A percentile compares a stretch with the other conserved stretches of the same genome.
Conservation (phyloP, 768 basidiomycete genomes). For the Rhodotorula sphaerocarpa region DNA sequence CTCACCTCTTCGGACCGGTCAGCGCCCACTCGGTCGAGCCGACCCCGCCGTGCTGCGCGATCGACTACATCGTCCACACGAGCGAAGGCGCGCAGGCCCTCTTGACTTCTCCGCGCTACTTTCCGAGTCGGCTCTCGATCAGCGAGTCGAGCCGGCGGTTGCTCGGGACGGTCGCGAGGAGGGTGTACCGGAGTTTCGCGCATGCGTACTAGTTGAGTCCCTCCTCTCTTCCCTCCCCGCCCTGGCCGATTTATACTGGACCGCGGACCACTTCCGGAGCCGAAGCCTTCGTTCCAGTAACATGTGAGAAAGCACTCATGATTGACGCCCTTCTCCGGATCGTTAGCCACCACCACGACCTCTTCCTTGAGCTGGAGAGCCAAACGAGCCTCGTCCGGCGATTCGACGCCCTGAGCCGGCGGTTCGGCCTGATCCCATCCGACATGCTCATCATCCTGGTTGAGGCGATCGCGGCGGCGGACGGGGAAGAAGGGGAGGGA, state of each 20-base stretch:
- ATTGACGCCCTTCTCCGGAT: neutral
- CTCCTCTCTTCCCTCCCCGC: conserved; percentile 62
- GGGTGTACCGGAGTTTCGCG: conserved; percentile 87
- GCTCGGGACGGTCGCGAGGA: conserved; percentile 83
- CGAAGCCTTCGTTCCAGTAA: no score
- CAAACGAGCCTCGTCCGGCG: conserved; percentile 43
- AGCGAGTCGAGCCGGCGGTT: conserved; percentile 51
- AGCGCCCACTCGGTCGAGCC: conserved; percentile 39
- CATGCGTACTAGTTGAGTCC: conserved; percentile 68
- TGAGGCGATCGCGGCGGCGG: no score
- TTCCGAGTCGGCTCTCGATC: conserved; percentile 54
- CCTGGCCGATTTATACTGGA: conserved; percentile 67
- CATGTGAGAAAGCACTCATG: no score
- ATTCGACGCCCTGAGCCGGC: conserved; percentile 41
- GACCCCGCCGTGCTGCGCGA: conserved; percentile 81
- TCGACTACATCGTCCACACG: conserved; percentile 89
- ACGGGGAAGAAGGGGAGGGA: neutral
- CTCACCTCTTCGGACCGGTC: conserved; percentile 71
- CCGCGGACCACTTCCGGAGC: no score
- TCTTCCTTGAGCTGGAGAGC: conserved; percentile 31
- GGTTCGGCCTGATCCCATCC: conserved; percentile 38
- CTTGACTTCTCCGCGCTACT: conserved; percentile 79
- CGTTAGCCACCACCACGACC: conserved; percentile 10
- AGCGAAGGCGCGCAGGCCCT: conserved; percentile 87
- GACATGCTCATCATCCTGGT: conserved; percentile 34